A percentile compares a stretch with the other conserved stretches of the same genome.
Conservation (phyloP, 2,329 filamentous ascomycete genomes). For the Tothia fuscella region DNA sequence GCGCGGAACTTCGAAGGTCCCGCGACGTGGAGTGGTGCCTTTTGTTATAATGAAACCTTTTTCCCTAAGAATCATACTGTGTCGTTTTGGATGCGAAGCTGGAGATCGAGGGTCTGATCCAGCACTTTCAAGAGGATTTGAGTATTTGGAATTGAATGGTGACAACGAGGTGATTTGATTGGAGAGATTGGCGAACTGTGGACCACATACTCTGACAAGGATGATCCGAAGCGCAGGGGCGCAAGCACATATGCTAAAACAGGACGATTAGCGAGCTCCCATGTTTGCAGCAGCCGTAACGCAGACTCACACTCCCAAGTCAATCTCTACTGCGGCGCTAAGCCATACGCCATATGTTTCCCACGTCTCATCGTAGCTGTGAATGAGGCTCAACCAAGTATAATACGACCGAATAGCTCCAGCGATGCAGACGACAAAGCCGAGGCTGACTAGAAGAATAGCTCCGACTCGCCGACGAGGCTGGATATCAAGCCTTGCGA, state of each 20-base stretch:
- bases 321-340: constrained; percentile 32
- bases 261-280: neutral
- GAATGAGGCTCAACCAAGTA: constrained; percentile 31
- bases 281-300: neutral
- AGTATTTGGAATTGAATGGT: neutral
- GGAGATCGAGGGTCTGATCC: neutral
- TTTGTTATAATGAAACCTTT: neutral
- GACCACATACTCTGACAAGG: neutral
- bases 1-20: no score
- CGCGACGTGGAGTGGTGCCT: neutral
- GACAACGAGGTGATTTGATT: neutral
- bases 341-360: constrained; percentile 34
- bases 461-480: constrained; percentile 28
- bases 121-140: neutral
- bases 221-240: constrained; percentile 7
- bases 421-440: constrained; percentile 30
- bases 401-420: constrained; percentile 32
- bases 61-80: neutral
- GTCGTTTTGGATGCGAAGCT: neutral
- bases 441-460: constrained; percentile 27
- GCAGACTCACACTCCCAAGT: constrained; percentile 31
- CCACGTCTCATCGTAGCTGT: constrained; percentile 33
- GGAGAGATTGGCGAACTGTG: neutral
- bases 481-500: constrained; percentile 31
- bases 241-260: constrained; percentile 8